These are phyloP conservation scores for Hygrocybe punicea DNA, from an alignment of 768 basidiomycete genomes.

Conservation along the genomic window DNA sequence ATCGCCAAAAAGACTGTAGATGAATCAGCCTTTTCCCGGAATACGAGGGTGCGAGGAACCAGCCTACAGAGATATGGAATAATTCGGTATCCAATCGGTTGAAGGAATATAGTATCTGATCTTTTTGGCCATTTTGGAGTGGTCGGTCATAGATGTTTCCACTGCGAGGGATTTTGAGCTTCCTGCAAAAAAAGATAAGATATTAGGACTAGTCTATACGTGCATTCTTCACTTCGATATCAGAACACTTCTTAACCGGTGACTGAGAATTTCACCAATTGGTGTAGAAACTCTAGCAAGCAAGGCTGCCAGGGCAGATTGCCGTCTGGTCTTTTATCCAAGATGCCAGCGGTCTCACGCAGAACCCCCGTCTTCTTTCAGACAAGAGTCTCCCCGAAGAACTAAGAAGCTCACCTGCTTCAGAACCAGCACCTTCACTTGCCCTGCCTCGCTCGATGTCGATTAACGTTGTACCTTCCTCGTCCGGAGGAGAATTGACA, in stretches of 20 bases:
- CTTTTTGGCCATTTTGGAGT: slow-evolving; percentile 43
- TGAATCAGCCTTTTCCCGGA: not conserved
- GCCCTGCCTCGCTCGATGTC: not conserved
- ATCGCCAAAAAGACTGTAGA: slow-evolving; percentile 47
- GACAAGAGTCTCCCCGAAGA: not conserved
- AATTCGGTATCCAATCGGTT: slow-evolving; percentile 74
- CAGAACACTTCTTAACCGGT: not conserved
- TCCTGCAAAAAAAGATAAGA: too few relatives aligned
- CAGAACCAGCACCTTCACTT: not conserved
- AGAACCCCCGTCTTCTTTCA: not conserved
- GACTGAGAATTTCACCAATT: not conserved
- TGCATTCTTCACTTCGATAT: not conserved
- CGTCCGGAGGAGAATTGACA: not conserved
- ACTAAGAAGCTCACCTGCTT: not conserved
- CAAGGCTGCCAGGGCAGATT: not conserved
- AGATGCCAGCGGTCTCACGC: not conserved
- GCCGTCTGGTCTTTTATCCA: not conserved
- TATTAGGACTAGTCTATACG: not conserved
- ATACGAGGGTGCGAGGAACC: slow-evolving; percentile 3
- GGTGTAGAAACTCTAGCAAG: too few relatives aligned
- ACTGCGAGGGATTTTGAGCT: not conserved
- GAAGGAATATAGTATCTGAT: slow-evolving; percentile 77
- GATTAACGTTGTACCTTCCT: not conserved
- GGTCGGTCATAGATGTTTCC: slow-evolving; percentile 13
- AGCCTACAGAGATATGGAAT: slow-evolving; percentile 63